These are phyloP conservation scores for Vitis rotundifolia DNA, from an alignment of 164 flowering plant genomes.

Conservation along the genomic window DNA sequence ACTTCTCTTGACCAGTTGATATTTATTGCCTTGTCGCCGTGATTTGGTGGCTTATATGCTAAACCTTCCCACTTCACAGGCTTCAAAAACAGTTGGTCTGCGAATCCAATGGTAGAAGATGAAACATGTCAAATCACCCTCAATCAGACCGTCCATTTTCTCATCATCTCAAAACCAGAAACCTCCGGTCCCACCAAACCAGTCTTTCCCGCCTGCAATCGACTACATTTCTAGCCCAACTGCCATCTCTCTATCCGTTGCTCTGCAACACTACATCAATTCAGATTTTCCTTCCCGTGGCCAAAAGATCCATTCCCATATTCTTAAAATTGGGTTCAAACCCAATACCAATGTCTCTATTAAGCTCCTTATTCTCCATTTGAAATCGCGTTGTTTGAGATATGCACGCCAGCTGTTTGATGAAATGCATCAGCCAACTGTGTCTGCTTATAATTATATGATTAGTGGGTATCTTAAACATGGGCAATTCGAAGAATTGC, in stretches of 20 bases:
- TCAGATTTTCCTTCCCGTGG: constrained; percentile 65
- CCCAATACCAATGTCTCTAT: constrained; percentile 67
- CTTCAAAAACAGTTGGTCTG: background rate
- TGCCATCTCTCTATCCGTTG: constrained; percentile 37
- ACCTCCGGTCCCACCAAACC: constrained; percentile 4
- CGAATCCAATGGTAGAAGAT: constrained; percentile 21
- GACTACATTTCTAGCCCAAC: constrained; percentile 16
- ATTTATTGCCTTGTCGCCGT: too few relatives aligned
- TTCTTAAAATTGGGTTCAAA: constrained; percentile 64
- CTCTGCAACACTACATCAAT: constrained; percentile 68
- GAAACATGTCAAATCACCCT: constrained; percentile 25
- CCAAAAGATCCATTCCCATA: constrained; percentile 65
- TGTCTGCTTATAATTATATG: constrained; percentile 79
- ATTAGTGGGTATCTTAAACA: constrained; percentile 64
- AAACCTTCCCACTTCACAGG: too few relatives aligned
- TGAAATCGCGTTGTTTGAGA: constrained; percentile 44
- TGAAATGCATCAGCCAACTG: constrained; percentile 58
- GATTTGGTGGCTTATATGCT: too few relatives aligned
- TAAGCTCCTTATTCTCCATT: constrained; percentile 65
- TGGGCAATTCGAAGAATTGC: constrained; percentile 40
- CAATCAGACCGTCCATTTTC: constrained; percentile 14
- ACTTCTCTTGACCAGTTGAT: too few relatives aligned
- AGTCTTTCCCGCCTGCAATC: constrained; percentile 7
- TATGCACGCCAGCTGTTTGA: constrained; percentile 75
- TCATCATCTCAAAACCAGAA: background rate